Percentiles rank a stretch among this genome's conserved stretches.
These are phyloP conservation scores for Mortierella sp. DNA, from an alignment of 371 early-diverging fungal species.

Conservation along the genomic window DNA sequence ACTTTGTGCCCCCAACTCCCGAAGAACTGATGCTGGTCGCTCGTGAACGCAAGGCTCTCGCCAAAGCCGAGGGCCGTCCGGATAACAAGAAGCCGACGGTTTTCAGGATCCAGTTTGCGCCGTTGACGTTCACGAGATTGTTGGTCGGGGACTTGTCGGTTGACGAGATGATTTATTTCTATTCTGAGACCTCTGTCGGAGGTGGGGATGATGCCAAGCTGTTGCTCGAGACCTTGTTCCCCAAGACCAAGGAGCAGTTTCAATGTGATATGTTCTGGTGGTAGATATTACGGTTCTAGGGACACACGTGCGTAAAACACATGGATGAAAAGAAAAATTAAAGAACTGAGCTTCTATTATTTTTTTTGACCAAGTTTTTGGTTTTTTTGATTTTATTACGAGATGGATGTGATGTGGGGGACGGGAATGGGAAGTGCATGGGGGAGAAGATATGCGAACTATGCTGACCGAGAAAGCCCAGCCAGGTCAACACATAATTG, in stretches of 20 bases:
- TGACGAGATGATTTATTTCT: constrained; percentile 28
- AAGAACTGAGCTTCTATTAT: background rate
- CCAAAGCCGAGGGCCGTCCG: constrained; percentile 17
- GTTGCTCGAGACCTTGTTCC: constrained; percentile 42
- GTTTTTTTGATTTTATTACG: constrained; percentile 10
- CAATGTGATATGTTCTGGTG: constrained; percentile 40
- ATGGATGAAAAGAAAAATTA: background rate
- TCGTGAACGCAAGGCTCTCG: constrained; percentile 26
- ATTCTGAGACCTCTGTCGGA: constrained; percentile 16
- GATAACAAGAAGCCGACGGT: constrained; percentile 20
- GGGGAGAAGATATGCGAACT: background rate
- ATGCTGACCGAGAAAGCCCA: background rate
- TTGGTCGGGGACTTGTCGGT: constrained; percentile 35
- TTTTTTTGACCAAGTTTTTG: constrained; percentile 4
- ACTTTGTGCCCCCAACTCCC: constrained; percentile 19
- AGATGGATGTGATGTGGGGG: background rate
- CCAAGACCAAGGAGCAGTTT: constrained; percentile 30
- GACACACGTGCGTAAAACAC: too few species aligned
- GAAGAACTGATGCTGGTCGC: constrained; percentile 15
- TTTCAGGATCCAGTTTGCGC: constrained; percentile 29
- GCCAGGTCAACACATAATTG: background rate
- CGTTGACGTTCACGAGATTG: constrained; percentile 36
- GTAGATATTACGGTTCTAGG: constrained; percentile 2
- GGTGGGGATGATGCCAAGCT: constrained; percentile 27
- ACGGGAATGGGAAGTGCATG: background rate